Evolutionary conservation across 257 asterid species (phyloP).

Genomic region (Gynochthodes officinalis): DNA sequence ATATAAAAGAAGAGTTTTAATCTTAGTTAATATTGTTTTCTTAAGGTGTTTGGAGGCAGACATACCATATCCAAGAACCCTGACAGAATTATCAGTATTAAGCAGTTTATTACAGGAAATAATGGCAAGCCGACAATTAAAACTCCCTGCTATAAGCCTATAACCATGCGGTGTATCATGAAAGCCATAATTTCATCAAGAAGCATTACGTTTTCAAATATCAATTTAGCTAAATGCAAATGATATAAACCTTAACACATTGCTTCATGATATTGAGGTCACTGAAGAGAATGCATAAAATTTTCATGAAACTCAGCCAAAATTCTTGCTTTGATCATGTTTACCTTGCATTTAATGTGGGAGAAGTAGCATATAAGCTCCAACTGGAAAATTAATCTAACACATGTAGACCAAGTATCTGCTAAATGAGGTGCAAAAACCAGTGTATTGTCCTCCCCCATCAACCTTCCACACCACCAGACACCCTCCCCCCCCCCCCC

Average conservation of each 20-base stretch:
- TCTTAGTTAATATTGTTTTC: no score
- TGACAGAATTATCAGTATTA: neutral
- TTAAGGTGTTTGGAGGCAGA: neutral
- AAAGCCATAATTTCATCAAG: no score
- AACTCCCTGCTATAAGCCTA: neutral
- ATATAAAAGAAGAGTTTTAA: no score
- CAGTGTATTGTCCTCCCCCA: neutral
- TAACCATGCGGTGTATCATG: no score
- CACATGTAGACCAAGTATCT: neutral
- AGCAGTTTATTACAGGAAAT: neutral
- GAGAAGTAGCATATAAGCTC: neutral
- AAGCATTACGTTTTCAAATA: neutral
- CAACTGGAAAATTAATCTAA: neutral
- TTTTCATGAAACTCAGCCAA: neutral
- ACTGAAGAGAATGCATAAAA: neutral
- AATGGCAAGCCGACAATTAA: neutral
- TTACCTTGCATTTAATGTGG: neutral
- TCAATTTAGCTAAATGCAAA: neutral
- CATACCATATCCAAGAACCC: no score
- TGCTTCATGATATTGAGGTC: neutral
- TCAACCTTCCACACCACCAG: neutral
- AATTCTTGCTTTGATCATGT: neutral
- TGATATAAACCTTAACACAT: neutral
- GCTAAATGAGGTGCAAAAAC: neutral
- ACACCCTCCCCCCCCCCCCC: neutral